Evolutionary conservation across 345 rosid genomes (phyloP).

Genomic region (Capsella bursapastoris): DNA sequence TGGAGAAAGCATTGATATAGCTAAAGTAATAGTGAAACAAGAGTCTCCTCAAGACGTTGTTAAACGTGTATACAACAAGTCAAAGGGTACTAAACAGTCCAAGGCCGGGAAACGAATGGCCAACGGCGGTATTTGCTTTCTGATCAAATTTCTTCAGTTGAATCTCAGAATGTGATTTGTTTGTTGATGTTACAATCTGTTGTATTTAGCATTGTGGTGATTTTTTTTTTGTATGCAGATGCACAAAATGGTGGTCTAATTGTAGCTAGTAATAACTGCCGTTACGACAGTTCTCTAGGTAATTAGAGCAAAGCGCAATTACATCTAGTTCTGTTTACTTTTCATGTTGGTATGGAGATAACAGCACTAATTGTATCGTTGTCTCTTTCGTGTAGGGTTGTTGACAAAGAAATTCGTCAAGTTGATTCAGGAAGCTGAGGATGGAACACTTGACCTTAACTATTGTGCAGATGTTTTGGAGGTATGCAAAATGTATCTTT

Average conservation of each 20-base stretch:
- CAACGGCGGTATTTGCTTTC: constrained; percentile 49
- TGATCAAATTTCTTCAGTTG: not conserved
- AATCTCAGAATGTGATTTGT: not conserved
- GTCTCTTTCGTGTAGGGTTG: constrained; percentile 50
- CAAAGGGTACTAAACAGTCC: constrained; percentile 48
- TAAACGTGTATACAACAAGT: constrained; percentile 49
- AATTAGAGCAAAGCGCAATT: constrained; percentile 29
- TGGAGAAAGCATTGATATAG: constrained; percentile 37
- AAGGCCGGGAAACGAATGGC: constrained; percentile 43
- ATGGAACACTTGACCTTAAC: constrained; percentile 83
- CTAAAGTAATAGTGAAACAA: constrained; percentile 39
- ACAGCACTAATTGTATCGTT: not conserved
- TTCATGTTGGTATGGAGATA: not conserved
- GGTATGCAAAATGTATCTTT: constrained; percentile 48
- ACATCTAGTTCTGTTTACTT: constrained; percentile 3
- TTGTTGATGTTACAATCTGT: not conserved
- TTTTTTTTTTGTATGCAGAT: constrained; percentile 45
- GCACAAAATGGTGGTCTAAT: constrained; percentile 37
- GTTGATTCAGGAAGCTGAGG: constrained; percentile 69
- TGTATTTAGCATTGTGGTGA: constrained; percentile 26
- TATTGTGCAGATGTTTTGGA: constrained; percentile 67
- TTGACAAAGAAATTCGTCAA: constrained; percentile 71
- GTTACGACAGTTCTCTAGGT: constrained; percentile 70
- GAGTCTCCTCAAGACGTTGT: constrained; percentile 38
- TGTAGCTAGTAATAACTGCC: too few species aligned